phyloP scores from a whole-genome alignment of 768 basidiomycete genomes.

The Naganishia kalamii region DNA sequence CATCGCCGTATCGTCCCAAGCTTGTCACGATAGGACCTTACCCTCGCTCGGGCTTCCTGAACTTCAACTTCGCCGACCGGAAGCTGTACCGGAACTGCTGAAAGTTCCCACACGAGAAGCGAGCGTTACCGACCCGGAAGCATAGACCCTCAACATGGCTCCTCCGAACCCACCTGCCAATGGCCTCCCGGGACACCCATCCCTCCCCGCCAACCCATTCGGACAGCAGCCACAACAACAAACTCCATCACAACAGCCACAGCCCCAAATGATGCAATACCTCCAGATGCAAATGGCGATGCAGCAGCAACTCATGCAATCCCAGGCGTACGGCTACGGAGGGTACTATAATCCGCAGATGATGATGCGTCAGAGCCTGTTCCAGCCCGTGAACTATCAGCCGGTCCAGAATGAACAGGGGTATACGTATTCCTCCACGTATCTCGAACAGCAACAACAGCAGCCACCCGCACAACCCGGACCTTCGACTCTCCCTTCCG shows the following conservation, averaged over 20 bases:
- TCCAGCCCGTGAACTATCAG: slow-evolving; percentile 12
- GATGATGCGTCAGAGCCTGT: slow-evolving; percentile 12
- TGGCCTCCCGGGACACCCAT: not conserved
- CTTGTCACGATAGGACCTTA: too few relatives aligned
- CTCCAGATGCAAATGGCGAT: slow-evolving; percentile 12
- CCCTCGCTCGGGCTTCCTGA: too few relatives aligned
- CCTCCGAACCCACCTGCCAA: not conserved
- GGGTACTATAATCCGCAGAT: slow-evolving; percentile 18
- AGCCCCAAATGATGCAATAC: slow-evolving; percentile 2
- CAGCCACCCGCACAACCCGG: not conserved
- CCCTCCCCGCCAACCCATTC: slow-evolving; percentile 17
- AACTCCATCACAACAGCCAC: not conserved
- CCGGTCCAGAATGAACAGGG: slow-evolving; percentile 18
- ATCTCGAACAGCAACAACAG: slow-evolving; percentile 19
- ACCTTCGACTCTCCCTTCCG: not conserved
- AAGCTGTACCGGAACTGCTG: too few relatives aligned
- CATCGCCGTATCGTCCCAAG: too few relatives aligned
- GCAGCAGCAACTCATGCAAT: slow-evolving; percentile 10
- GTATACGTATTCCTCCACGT: slow-evolving; percentile 20
- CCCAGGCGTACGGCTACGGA: not conserved
- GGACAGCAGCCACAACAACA: not conserved
- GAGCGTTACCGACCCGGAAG: too few relatives aligned
- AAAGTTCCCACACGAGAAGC: too few relatives aligned
- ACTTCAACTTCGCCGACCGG: too few relatives aligned
- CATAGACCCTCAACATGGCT: not conserved